A percentile compares a stretch with the other conserved stretches of the same genome.
phyloP scores from a whole-genome alignment of 352 stramenopile genomes.

The Discostella stelligera region DNA sequence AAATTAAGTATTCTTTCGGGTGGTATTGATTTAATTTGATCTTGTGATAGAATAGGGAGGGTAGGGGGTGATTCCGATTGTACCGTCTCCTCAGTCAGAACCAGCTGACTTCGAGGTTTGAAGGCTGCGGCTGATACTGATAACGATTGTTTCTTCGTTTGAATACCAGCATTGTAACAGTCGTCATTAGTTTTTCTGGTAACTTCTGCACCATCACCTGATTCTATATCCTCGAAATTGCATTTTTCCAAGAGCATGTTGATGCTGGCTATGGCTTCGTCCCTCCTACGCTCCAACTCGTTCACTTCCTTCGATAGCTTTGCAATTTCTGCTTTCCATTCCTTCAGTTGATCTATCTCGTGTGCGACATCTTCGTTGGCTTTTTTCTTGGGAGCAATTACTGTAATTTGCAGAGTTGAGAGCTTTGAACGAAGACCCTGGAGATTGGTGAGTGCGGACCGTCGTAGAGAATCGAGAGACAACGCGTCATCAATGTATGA shows the following conservation, averaged over 20 bases:
- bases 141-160: conserved; percentile 20
- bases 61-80: conserved; percentile 5
- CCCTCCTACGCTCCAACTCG: conserved; percentile 25
- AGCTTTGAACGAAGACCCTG: conserved; percentile 34
- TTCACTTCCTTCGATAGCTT: conserved; percentile 37
- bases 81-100: not conserved
- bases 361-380: conserved; percentile 24
- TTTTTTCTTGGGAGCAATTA: conserved; percentile 49
- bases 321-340: conserved; percentile 48
- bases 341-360: conserved; percentile 44
- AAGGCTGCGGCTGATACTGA: conserved; percentile 4
- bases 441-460: conserved; percentile 27
- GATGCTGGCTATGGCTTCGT: conserved; percentile 17
- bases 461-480: conserved; percentile 30
- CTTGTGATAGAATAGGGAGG: conserved; percentile 39
- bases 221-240: conserved; percentile 20
- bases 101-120: conserved; percentile 12
- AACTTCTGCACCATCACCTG: not conserved
- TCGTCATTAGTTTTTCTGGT: not conserved
- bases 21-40: conserved; percentile 52
- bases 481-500: conserved; percentile 35
- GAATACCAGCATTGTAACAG: conserved; percentile 5
- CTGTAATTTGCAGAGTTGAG: conserved; percentile 41
- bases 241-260: conserved; percentile 29
- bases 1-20: conserved; percentile 88